Evolutionary conservation across 2,329 filamentous ascomycete genomes (phyloP).

Genomic region (Aspergillus flavus): DNA sequence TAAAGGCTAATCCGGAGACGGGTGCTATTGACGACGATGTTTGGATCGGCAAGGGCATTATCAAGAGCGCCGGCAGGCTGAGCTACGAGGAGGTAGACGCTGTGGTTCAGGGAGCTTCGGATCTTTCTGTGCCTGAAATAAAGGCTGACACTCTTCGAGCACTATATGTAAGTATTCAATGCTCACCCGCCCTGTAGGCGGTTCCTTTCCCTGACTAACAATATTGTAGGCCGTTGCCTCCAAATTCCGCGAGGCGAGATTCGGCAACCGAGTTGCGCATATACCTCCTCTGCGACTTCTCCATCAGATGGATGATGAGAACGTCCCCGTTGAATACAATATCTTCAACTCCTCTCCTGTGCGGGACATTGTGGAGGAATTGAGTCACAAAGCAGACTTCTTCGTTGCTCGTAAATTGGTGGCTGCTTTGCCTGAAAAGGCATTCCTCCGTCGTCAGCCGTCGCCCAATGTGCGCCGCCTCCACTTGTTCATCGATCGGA

Average conservation of each 20-base stretch:
- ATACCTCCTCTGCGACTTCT: conserved; percentile 86
- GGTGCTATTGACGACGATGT: conserved; percentile 84
- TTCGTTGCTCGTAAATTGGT: conserved; percentile 85
- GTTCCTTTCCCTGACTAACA: neutral
- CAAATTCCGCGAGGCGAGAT: conserved; percentile 86
- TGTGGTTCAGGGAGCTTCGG: conserved; percentile 67
- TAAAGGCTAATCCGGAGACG: conserved; percentile 81
- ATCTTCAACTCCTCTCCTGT: conserved; percentile 89
- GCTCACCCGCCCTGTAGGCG: neutral
- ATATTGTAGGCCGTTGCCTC: conserved; percentile 68
- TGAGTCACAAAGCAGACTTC: conserved; percentile 89
- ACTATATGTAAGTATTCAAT: conserved; percentile 62
- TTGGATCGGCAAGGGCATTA: conserved; percentile 91
- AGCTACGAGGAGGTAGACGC: conserved; percentile 84
- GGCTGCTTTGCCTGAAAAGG: conserved; percentile 82
- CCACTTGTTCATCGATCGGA: conserved; percentile 87
- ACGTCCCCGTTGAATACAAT: conserved; percentile 94
- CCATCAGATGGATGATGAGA: conserved; percentile 95
- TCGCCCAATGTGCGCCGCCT: conserved; percentile 85
- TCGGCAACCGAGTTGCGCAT: conserved; percentile 75
- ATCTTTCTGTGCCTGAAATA: conserved; percentile 66
- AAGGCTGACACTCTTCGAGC: conserved; percentile 77
- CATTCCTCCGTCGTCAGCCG: conserved; percentile 82
- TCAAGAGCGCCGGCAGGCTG: conserved; percentile 87
- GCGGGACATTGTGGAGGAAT: conserved; percentile 91